phyloP scores from a whole-genome alignment of 495 filamentous ascomycete species.

The Hypoxylon cercidicola region DNA sequence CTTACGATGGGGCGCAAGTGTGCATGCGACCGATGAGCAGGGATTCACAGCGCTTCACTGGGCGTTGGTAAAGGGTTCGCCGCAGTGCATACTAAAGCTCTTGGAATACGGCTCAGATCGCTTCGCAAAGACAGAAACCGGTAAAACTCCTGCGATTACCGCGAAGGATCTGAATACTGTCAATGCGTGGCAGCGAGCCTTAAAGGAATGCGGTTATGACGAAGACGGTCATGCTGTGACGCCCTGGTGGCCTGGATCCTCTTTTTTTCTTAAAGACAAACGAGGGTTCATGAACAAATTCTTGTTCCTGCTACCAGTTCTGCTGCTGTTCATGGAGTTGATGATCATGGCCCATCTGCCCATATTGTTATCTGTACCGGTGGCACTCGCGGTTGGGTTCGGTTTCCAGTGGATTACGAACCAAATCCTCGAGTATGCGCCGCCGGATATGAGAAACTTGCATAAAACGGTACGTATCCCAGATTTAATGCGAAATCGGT shows the following conservation, averaged over 20 bases:
- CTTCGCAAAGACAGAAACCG: constrained; percentile 84
- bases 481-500: background rate
- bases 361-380: constrained; percentile 78
- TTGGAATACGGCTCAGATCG: constrained; percentile 94
- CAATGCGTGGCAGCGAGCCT: constrained; percentile 82
- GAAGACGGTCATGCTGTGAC: constrained; percentile 75
- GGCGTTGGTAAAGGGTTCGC: constrained; percentile 92
- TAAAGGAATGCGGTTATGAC: constrained; percentile 86
- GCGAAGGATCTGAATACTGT: constrained; percentile 90
- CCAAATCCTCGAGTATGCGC: constrained; percentile 80
- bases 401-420: constrained; percentile 81
- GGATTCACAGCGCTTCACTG: constrained; percentile 95
- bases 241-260: constrained; percentile 66
- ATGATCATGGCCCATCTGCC: constrained; percentile 78
- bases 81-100: constrained; percentile 86
- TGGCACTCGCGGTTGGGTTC: constrained; percentile 71
- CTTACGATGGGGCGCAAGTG: constrained; percentile 93
- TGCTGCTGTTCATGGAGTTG: constrained; percentile 74
- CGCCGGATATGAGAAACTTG: constrained; percentile 83
- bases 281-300: constrained; percentile 80
- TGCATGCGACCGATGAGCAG: constrained; percentile 87
- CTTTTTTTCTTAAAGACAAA: constrained; percentile 74
- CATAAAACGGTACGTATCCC: constrained; percentile 78
- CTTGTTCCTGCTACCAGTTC: constrained; percentile 89
- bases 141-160: constrained; percentile 84